A percentile compares a stretch with the other conserved stretches of the same genome.
Evolutionary conservation across 331 rosid genomes (phyloP).

Genomic region (Rhamnella rubrinervis): DNA sequence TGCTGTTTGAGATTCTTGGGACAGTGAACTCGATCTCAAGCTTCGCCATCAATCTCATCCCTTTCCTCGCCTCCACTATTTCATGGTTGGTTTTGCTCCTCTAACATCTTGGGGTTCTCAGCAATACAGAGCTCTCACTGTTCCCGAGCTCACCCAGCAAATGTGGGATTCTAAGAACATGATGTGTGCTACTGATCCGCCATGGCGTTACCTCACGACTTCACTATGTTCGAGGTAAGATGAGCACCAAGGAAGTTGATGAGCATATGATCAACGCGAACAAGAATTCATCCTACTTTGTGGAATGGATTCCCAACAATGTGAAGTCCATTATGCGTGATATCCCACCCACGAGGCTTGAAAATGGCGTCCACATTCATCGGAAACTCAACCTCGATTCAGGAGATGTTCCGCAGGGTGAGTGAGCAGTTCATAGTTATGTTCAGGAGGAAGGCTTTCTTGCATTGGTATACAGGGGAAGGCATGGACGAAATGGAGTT

Average conservation of each 20-base stretch:
- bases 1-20: conserved; percentile 73
- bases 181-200: conserved; percentile 79
- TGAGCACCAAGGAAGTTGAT: conserved; percentile 75
- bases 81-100: conserved; percentile 79
- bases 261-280: conserved; percentile 74
- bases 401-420: conserved; percentile 71
- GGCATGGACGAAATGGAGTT: conserved; percentile 85
- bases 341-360: conserved; percentile 68
- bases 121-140: conserved; percentile 58
- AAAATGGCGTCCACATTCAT: conserved; percentile 67
- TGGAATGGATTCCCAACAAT: conserved; percentile 75
- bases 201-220: conserved; percentile 65
- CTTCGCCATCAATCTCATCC: conserved; percentile 66
- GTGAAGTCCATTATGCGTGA: conserved; percentile 73
- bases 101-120: conserved; percentile 63
- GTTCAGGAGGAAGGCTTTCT: conserved; percentile 76
- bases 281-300: conserved; percentile 70
- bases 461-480: conserved; percentile 80
- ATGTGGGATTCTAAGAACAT: conserved; percentile 83
- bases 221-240: conserved; percentile 68
- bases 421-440: conserved; percentile 72
- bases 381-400: conserved; percentile 68
- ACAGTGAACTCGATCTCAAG: conserved; percentile 69
- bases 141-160: conserved; percentile 72
- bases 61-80: conserved; percentile 78